These are phyloP conservation scores for Stephania japonica DNA, from an alignment of 164 flowering plant species.

Conservation along the genomic window DNA sequence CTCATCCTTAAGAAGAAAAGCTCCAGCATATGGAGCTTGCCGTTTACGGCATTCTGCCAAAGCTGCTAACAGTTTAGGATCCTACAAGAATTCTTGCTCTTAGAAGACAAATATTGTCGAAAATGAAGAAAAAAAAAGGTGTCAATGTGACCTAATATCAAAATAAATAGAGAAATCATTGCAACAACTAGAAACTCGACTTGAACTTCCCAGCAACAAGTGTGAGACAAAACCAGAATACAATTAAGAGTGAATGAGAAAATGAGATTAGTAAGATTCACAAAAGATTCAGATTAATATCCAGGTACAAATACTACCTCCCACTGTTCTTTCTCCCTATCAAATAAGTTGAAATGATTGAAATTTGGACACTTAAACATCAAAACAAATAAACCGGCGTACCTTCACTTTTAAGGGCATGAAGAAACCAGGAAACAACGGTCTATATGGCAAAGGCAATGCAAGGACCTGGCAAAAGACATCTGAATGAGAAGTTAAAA, in stretches of 20 bases:
- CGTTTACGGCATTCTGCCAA: constrained; percentile 72
- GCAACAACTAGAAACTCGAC: neutral
- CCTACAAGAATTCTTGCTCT: constrained; percentile 40
- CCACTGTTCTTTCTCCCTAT: neutral
- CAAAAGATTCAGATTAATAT: neutral
- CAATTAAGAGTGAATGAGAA: neutral
- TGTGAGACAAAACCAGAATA: neutral
- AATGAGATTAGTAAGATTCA: neutral
- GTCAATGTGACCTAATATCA: neutral
- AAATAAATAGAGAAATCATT: neutral
- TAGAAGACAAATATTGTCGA: neutral
- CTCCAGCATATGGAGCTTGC: constrained; percentile 93
- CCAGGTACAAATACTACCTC: neutral
- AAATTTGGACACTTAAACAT: neutral
- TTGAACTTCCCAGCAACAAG: neutral
- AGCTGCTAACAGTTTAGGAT: constrained; percentile 84
- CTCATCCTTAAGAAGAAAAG: constrained; percentile 92
- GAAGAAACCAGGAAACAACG: constrained; percentile 93
- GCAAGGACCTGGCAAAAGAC: constrained; percentile 71
- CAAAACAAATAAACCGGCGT: constrained; percentile 14
- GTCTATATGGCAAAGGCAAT: constrained; percentile 79
- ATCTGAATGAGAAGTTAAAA: neutral
- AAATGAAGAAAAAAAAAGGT: neutral
- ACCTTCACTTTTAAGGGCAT: constrained; percentile 98
- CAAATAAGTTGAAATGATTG: neutral